phyloP scores from a whole-genome alignment of 78 protist genomes.

The Diacronema lutheri region DNA sequence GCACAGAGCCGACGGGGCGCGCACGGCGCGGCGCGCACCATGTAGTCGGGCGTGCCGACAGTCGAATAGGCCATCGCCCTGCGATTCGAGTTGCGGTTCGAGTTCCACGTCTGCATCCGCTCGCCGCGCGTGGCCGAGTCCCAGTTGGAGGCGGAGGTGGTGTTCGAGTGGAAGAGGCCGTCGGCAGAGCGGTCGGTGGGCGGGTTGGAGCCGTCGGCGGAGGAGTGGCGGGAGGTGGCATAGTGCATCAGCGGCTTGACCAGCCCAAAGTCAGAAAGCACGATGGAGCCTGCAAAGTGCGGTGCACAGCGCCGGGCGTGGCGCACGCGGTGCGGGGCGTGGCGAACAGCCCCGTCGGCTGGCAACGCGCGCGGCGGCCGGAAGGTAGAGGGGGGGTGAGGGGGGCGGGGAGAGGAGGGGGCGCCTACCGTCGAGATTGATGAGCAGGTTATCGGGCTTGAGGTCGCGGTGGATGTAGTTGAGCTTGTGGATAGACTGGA shows the following conservation, averaged over 20 bases:
- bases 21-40: conserved; percentile 63
- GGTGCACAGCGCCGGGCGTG: too few species aligned
- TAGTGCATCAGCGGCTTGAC: conserved; percentile 49
- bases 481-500: conserved; percentile 5
- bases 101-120: not conserved
- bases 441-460: conserved; percentile 28
- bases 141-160: not conserved
- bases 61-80: not conserved
- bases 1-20: conserved; percentile 8
- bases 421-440: not conserved
- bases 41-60: conserved; percentile 67
- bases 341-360: too few species aligned
- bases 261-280: conserved; percentile 84
- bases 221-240: not conserved
- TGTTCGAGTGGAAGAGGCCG: not conserved
- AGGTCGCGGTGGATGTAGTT: conserved; percentile 36
- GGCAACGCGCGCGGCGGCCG: too few species aligned
- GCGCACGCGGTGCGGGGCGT: too few species aligned
- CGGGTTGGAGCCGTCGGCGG: not conserved
- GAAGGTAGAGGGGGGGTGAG: too few species aligned
- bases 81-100: not conserved
- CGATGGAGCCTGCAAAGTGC: conserved; percentile 35
- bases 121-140: not conserved
- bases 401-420: too few species aligned
- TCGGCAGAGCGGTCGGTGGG: not conserved